Percentiles rank a stretch among this genome's conserved stretches.
Conservation (phyloP, 1,284 basidiomycete species). For the Pseudozyma pruni region DNA sequence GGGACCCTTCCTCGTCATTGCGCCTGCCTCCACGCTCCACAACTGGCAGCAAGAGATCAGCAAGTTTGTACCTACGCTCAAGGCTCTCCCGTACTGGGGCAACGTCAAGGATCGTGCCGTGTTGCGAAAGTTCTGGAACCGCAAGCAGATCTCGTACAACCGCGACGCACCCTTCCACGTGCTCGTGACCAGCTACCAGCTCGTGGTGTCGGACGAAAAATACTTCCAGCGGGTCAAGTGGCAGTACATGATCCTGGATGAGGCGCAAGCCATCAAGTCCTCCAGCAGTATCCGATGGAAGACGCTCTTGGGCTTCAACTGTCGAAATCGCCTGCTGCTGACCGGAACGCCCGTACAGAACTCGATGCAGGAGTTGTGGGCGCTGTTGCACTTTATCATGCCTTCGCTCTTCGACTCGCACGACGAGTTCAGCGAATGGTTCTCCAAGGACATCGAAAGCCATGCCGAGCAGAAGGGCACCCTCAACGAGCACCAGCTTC, state of each 20-base stretch:
- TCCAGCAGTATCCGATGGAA: constrained; percentile 98
- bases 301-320: constrained; percentile 93
- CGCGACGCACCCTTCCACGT: constrained; percentile 96
- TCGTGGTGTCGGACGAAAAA: constrained; percentile 96
- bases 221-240: constrained; percentile 98
- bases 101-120: constrained; percentile 95
- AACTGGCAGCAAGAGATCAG: constrained; percentile 99
- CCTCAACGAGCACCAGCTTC: constrained; percentile 93
- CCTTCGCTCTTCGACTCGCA: constrained; percentile 98
- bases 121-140: constrained; percentile 96
- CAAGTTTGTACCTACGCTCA: constrained; percentile 91
- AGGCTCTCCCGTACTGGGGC: constrained; percentile 98
- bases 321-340: constrained; percentile 91
- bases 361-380: constrained; percentile 99
- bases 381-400: constrained; percentile 99
- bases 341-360: constrained; percentile 99
- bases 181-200: constrained; percentile 95
- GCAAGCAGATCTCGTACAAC: constrained; percentile 95
- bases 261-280: constrained; percentile 99
- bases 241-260: constrained; percentile 99
- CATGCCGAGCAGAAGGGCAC: constrained; percentile 80
- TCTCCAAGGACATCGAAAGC: constrained; percentile 98
- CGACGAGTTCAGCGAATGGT: constrained; percentile 99
- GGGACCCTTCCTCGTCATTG: constrained; percentile 99
- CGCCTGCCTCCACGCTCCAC: constrained; percentile 95